phyloP scores from a whole-genome alignment of 805 yeast species.

The Saccharomyces kudriavzevii region DNA sequence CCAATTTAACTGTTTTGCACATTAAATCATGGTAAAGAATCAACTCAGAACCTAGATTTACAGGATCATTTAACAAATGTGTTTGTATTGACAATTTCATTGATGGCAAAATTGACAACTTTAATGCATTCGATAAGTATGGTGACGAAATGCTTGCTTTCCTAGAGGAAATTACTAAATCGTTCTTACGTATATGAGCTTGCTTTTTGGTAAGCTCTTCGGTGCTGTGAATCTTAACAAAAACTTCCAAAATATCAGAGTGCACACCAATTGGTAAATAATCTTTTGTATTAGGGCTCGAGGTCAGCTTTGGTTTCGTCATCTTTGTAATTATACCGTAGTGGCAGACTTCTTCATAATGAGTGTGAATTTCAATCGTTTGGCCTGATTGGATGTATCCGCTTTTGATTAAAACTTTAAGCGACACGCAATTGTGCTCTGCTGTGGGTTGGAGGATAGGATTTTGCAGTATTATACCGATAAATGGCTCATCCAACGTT shows the following conservation, averaged over 20 bases:
- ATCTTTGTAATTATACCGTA: neutral
- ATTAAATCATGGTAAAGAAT: neutral
- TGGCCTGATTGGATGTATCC: conserved; percentile 71
- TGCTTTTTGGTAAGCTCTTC: neutral
- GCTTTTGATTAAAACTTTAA: conserved; percentile 18
- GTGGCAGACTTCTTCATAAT: neutral
- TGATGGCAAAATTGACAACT: neutral
- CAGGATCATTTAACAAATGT: neutral
- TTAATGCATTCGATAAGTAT: neutral
- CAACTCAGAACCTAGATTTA: neutral
- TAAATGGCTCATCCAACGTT: neutral
- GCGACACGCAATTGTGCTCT: neutral
- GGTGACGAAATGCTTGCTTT: neutral
- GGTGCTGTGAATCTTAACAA: neutral
- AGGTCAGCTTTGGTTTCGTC: neutral
- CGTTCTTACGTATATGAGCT: neutral
- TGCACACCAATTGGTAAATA: neutral
- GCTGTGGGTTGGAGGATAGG: neutral
- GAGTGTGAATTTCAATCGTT: conserved; percentile 30
- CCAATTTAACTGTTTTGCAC: neutral
- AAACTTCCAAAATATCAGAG: neutral
- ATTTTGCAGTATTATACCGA: conserved; percentile 11
- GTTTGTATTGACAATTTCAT: neutral
- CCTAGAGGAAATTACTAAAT: neutral
- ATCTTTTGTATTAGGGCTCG: neutral